These are phyloP conservation scores for Chlamydomonas schloesseri DNA, from an alignment of 139 green algal genomes.

Conservation along the genomic window DNA sequence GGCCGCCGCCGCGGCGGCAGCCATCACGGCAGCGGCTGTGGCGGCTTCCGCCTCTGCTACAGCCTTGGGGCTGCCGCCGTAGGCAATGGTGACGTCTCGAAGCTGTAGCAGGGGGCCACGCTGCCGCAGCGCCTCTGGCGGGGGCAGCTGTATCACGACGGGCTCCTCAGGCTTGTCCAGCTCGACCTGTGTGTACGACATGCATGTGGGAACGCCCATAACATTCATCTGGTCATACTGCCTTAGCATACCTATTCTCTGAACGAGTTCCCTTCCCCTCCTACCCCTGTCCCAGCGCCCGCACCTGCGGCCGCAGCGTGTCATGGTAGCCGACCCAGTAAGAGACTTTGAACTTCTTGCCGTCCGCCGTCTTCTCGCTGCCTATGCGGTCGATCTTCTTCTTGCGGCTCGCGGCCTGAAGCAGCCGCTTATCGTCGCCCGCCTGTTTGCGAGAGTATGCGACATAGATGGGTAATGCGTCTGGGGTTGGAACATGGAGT, in stretches of 20 bases:
- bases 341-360: constrained; percentile 61
- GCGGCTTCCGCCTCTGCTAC: constrained; percentile 26
- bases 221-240: no score
- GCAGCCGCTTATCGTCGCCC: constrained; percentile 77
- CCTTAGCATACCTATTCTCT: no score
- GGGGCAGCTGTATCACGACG: constrained; percentile 46
- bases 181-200: constrained; percentile 10
- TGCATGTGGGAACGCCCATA: no score
- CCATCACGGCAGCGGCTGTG: constrained; percentile 46
- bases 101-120: constrained; percentile 73
- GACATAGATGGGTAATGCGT: no score
- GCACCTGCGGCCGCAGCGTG: constrained; percentile 45
- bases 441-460: constrained; percentile 8
- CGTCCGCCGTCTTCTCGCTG: constrained; percentile 65
- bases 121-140: constrained; percentile 54
- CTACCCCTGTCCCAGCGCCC: no score
- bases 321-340: constrained; percentile 15
- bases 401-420: constrained; percentile 64
- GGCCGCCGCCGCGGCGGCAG: constrained; percentile 59
- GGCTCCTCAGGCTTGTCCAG: constrained; percentile 57
- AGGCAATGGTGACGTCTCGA: constrained; percentile 48
- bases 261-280: no score
- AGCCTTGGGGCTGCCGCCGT: background rate
- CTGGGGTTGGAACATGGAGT: no score
- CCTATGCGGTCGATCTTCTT: constrained; percentile 74